Conservation (phyloP, 495 filamentous ascomycete species). For the Letharia lupina region DNA sequence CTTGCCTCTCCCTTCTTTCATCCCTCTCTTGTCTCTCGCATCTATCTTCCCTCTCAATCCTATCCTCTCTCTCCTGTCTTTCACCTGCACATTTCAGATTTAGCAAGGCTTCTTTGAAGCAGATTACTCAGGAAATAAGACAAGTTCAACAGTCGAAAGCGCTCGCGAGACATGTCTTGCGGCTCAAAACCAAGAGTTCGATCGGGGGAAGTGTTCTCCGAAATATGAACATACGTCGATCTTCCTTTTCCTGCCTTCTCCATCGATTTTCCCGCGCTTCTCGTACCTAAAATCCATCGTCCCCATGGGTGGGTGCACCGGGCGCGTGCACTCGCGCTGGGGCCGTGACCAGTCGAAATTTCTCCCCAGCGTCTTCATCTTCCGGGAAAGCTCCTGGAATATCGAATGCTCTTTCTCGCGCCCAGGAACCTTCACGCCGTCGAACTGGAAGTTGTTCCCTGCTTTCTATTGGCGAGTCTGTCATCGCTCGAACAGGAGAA, state of each 20-base stretch:
- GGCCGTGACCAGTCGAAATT: not conserved
- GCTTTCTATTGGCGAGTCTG: not conserved
- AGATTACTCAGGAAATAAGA: too few relatives aligned
- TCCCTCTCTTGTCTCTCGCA: not conserved
- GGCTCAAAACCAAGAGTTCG: too few relatives aligned
- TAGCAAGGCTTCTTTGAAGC: too few relatives aligned
- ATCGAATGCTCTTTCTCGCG: not conserved
- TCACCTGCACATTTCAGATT: not conserved
- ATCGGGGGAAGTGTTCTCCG: too few relatives aligned
- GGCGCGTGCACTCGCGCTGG: not conserved
- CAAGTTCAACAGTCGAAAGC: too few relatives aligned
- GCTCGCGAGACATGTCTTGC: too few relatives aligned
- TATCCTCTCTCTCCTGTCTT: not conserved
- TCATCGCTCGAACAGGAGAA: not conserved
- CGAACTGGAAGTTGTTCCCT: not conserved
- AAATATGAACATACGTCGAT: not conserved
- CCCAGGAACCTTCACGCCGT: not conserved
- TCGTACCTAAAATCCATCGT: not conserved
- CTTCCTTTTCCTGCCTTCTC: not conserved
- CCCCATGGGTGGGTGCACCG: not conserved
- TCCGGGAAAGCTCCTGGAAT: not conserved
- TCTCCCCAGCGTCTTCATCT: not conserved
- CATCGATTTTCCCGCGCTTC: not conserved
- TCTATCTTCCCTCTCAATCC: not conserved
- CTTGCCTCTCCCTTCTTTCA: not conserved